Base-by-base conservation (phyloP, 768 basidiomycete genomes). In the Amanita exitialis region DNA sequence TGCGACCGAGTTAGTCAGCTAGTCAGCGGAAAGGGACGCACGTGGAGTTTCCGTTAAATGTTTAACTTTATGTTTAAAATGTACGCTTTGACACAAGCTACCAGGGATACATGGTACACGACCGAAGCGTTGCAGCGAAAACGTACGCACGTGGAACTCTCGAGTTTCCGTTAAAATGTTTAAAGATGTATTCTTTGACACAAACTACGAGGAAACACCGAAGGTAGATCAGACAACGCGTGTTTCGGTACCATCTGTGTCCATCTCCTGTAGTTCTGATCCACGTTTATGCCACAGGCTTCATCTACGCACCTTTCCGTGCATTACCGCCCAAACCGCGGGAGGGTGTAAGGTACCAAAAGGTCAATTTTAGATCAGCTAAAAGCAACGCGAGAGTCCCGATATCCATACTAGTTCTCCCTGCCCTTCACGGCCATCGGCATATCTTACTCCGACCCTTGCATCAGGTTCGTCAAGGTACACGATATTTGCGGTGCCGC, bases 351-450 rank as follows among this genome's bases (percentile, higher is more conserved):
- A 36, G 30, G 45, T 18, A 25, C 27, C 39, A 36, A 7, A 27
- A 20, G 36, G 47, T 39, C 47, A 48, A 48, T 27, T 48, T 36
- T 48, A 48, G 47, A 38, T 13, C 47, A 6, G 20, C 36, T 38
- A 48, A 36, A 48, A 48, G 47, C 47, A 38, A 27, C 18, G 12
- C 30, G 16, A 36, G 23, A 48, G 47, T 12, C 15, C 25, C 25
- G 8, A 38, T 36, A 27, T n/a, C 35, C 18, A 27, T 20, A 15
- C 32, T 16, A 20, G 16, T 34, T 18, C 35, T 36, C 35, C 30
- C 32, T 30, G n/a, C 23, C 45, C 30, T n/a, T 36, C 45, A 46
- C 16, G 18, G 10, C 7, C 32, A 35, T 36, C n/a, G 18, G 10
- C 47, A 23, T 15, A 16, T 20, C 32, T 44, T 23, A 8, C 35